Percentiles rank a stretch among this genome's conserved stretches.
Conservation (phyloP, 352 stramenopile genomes). For the Phytophthora aleatoria region DNA sequence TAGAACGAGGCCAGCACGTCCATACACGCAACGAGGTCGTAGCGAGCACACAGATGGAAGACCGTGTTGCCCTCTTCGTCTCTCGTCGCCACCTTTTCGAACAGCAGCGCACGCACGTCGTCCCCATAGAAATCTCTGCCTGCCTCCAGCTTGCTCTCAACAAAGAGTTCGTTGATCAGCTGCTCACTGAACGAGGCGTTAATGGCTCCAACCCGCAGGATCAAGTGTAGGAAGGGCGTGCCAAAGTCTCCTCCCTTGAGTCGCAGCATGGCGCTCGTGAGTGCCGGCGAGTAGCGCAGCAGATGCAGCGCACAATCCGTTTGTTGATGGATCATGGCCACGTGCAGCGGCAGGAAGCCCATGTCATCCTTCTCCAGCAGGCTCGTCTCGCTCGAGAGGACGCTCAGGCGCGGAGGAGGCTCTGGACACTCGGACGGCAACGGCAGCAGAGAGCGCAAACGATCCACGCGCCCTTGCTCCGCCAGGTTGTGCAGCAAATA, state of each 20-base stretch:
- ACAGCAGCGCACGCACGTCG: slow-evolving; percentile 54
- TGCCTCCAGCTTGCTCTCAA: background rate
- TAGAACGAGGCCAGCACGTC: slow-evolving; percentile 56
- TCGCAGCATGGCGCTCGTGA: slow-evolving; percentile 68
- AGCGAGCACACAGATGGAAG: slow-evolving; percentile 81
- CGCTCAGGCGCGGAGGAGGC: slow-evolving; percentile 31
- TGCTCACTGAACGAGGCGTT: slow-evolving; percentile 52
- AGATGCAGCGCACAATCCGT: slow-evolving; percentile 48
- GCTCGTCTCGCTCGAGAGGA: slow-evolving; percentile 56
- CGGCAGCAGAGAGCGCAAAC: slow-evolving; percentile 55
- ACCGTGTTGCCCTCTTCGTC: slow-evolving; percentile 82
- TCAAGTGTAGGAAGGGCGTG: slow-evolving; percentile 72
- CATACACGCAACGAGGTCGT: slow-evolving; percentile 56
- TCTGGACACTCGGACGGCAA: slow-evolving; percentile 6
- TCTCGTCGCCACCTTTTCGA: slow-evolving; percentile 51
- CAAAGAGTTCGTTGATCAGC: slow-evolving; percentile 48
- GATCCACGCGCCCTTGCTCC: slow-evolving; percentile 55
- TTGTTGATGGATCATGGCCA: slow-evolving; percentile 68
- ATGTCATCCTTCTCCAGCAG: slow-evolving; percentile 86
- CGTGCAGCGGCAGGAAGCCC: slow-evolving; percentile 81
- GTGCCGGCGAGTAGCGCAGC: slow-evolving; percentile 65
- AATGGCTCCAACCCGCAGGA: slow-evolving; percentile 69
- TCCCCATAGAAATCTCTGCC: slow-evolving; percentile 21
- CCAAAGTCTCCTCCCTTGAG: slow-evolving; percentile 66
- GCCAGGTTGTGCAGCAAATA: slow-evolving; percentile 69